A percentile compares a stretch with the other conserved stretches of the same genome.
These are phyloP conservation scores for Thelonectria rubi DNA, from an alignment of 2,329 filamentous ascomycete species.

Conservation along the genomic window DNA sequence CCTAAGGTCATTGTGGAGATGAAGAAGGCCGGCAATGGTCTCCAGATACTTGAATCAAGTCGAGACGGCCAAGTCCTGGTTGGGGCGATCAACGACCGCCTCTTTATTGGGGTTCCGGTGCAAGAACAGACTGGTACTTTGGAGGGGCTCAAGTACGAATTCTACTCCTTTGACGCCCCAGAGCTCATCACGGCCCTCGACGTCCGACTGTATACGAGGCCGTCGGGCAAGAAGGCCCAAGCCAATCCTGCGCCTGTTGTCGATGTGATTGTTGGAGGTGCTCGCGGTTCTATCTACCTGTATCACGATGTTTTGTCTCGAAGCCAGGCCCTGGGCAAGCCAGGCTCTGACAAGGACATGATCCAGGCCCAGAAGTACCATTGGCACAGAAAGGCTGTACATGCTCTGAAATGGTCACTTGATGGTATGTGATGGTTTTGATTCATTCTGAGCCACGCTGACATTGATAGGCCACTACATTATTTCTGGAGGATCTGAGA, in stretches of 20 bases:
- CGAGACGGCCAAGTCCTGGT: constrained; percentile 66
- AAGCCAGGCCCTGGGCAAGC: constrained; percentile 56
- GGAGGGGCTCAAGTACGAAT: constrained; percentile 57
- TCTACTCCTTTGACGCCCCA: constrained; percentile 66
- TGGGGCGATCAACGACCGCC: constrained; percentile 49
- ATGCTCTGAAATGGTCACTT: constrained; percentile 87
- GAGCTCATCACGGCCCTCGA: constrained; percentile 76
- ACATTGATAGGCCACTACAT: constrained; percentile 80
- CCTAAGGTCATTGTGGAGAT: constrained; percentile 51
- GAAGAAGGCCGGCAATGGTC: constrained; percentile 47
- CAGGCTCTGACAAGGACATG: constrained; percentile 56
- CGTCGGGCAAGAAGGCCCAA: constrained; percentile 38
- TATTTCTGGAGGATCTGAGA: constrained; percentile 91
- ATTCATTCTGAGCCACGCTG: constrained; percentile 38
- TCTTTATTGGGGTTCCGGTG: constrained; percentile 48
- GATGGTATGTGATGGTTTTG: constrained; percentile 69
- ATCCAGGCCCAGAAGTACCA: constrained; percentile 75
- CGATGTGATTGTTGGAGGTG: constrained; percentile 82
- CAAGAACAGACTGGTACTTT: constrained; percentile 35
- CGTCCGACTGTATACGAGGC: constrained; percentile 55
- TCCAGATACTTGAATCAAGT: constrained; percentile 57
- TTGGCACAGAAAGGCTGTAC: constrained; percentile 89
- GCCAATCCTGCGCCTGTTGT: constrained; percentile 54
- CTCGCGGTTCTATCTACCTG: constrained; percentile 79
- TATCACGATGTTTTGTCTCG: constrained; percentile 78